Percentiles rank a stretch among this genome's conserved stretches.
Conservation (phyloP, 768 basidiomycete genomes). For the Solioccasus polychromus region DNA sequence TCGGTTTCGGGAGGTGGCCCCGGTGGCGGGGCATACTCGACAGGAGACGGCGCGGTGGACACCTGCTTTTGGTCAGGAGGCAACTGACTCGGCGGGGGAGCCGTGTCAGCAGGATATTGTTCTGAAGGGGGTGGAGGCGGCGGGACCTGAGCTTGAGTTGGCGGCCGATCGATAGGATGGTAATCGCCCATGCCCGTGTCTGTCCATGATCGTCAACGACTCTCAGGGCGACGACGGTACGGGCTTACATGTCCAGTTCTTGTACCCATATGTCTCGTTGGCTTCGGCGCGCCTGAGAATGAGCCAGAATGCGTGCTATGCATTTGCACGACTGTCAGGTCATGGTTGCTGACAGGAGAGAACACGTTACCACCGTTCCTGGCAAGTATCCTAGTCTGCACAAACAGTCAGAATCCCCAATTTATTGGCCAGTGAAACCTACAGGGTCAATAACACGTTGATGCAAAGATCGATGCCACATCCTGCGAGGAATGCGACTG, state of each 20-base stretch:
- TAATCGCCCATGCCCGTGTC: constrained; percentile 24
- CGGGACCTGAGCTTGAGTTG: not conserved
- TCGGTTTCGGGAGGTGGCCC: not conserved
- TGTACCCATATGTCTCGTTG: constrained; percentile 45
- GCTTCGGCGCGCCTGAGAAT: constrained; percentile 81
- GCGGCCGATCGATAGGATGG: not conserved
- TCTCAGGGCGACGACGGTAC: too few species aligned
- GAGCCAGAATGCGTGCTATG: constrained; percentile 80
- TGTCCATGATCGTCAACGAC: not conserved
- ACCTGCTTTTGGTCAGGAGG: constrained; percentile 9
- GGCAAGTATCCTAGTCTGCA: constrained; percentile 72
- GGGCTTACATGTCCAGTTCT: constrained; percentile 25
- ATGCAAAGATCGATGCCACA: constrained; percentile 82
- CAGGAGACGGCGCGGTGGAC: too few species aligned
- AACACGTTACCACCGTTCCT: constrained; percentile 44
- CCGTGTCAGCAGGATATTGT: not conserved
- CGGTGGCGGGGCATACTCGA: not conserved
- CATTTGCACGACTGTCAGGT: not conserved
- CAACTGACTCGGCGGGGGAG: not conserved
- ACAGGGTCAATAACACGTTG: constrained; percentile 78
- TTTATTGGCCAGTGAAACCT: constrained; percentile 21
- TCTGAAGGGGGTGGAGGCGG: not conserved
- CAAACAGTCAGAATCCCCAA: not conserved
- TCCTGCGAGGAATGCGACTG: constrained; percentile 69
- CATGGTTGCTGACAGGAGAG: not conserved